Percentiles rank a stretch among this genome's conserved stretches.
phyloP scores from a whole-genome alignment of 768 basidiomycete species.

The Hortiboletus campestris region DNA sequence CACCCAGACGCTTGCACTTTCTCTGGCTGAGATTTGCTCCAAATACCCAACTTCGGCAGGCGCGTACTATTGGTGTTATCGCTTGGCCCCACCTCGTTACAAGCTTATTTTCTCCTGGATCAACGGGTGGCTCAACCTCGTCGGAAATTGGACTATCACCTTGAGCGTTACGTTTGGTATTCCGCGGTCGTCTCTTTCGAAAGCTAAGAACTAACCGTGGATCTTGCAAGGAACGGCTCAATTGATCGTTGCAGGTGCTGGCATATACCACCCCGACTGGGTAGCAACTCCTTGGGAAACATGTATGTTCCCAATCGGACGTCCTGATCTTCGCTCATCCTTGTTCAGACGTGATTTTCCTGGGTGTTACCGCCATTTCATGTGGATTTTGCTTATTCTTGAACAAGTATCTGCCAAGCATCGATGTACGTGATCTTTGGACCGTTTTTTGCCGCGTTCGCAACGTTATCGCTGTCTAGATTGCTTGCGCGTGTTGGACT shows the following conservation, averaged over 20 bases:
- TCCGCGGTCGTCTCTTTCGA: neutral
- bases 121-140: slow-evolving; percentile 66
- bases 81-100: slow-evolving; percentile 51
- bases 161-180: slow-evolving; percentile 61
- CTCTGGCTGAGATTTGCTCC: slow-evolving; percentile 57
- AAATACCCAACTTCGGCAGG: slow-evolving; percentile 62
- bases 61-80: slow-evolving; percentile 67
- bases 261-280: slow-evolving; percentile 59
- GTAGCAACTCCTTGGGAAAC: slow-evolving; percentile 59
- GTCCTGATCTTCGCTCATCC: neutral
- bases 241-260: slow-evolving; percentile 55
- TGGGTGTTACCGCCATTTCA: slow-evolving; percentile 48
- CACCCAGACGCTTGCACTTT: slow-evolving; percentile 48
- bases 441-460: neutral
- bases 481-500: slow-evolving; percentile 62
- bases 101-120: slow-evolving; percentile 59
- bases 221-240: slow-evolving; percentile 50
- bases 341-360: slow-evolving; percentile 50
- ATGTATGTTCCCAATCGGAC: slow-evolving; percentile 35
- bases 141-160: slow-evolving; percentile 69
- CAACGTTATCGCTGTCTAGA: slow-evolving; percentile 38
- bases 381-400: slow-evolving; percentile 55
- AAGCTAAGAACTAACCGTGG: neutral
- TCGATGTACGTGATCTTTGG: slow-evolving; percentile 40
- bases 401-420: slow-evolving; percentile 47